A percentile compares a stretch with the other conserved stretches of the same genome.
Evolutionary conservation across 495 filamentous ascomycete genomes (phyloP).

Genomic region (Penicillium paxilli): DNA sequence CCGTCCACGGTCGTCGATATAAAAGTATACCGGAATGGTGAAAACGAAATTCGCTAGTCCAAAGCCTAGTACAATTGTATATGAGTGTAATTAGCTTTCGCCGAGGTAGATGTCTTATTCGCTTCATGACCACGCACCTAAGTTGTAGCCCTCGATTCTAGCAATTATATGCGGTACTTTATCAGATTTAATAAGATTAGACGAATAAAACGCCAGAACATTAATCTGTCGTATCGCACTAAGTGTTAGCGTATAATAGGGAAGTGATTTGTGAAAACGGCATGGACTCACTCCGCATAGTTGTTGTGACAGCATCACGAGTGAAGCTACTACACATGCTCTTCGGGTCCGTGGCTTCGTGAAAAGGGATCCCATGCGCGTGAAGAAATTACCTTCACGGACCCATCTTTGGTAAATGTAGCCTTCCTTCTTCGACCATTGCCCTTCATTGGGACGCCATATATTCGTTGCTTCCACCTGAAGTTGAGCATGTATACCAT

Average conservation of each 20-base stretch:
- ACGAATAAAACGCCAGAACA: slow-evolving; percentile 3
- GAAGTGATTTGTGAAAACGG: not conserved
- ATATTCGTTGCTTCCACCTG: slow-evolving; percentile 29
- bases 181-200: not conserved
- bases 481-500: slow-evolving; percentile 66
- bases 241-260: not conserved
- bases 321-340: slow-evolving; percentile 1
- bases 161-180: not conserved
- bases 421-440: slow-evolving; percentile 2
- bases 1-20: slow-evolving; percentile 28
- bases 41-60: slow-evolving; percentile 30
- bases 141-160: not conserved
- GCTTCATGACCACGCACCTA: not conserved
- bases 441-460: not conserved
- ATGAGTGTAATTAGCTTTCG: too few species aligned
- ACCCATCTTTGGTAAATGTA: slow-evolving; percentile 12
- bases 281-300: slow-evolving; percentile 1
- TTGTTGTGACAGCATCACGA: slow-evolving; percentile 6
- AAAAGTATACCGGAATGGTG: slow-evolving; percentile 22
- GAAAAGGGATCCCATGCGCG: not conserved
- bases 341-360: not conserved
- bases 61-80: slow-evolving; percentile 14
- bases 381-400: not conserved
- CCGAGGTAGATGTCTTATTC: too few species aligned
- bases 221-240: not conserved